Percentiles rank a stretch among this genome's conserved stretches.
Evolutionary conservation across 2,329 filamentous ascomycete genomes (phyloP).

Genomic region (Pseudogymnoascus sp.): DNA sequence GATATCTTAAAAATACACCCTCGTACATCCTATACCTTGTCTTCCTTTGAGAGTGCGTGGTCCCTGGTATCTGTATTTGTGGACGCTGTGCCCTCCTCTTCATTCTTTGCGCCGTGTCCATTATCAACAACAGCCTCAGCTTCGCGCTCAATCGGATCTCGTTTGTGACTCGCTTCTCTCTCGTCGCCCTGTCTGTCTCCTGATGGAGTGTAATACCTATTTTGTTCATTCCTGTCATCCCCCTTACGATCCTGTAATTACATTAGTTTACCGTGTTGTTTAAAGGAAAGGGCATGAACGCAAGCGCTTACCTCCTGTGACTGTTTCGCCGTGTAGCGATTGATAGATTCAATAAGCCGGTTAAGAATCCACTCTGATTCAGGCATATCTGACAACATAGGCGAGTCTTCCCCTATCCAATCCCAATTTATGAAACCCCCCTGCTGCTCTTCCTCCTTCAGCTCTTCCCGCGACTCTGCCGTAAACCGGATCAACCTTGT

Average conservation of each 20-base stretch:
- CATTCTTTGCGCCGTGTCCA: neutral
- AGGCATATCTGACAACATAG: constrained; percentile 51
- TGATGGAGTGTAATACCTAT: constrained; percentile 2
- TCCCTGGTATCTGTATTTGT: neutral
- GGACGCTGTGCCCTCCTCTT: neutral
- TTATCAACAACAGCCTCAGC: neutral
- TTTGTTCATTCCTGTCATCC: neutral
- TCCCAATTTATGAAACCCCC: constrained; percentile 58
- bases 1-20: neutral
- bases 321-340: constrained; percentile 29
- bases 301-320: constrained; percentile 17
- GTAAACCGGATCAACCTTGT: constrained; percentile 53
- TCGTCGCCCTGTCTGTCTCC: neutral
- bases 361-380: constrained; percentile 62
- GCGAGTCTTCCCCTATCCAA: constrained; percentile 62
- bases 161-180: neutral
- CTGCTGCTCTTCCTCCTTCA: constrained; percentile 40
- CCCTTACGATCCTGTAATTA: neutral
- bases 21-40: neutral
- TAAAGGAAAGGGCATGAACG: neutral
- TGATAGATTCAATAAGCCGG: constrained; percentile 54
- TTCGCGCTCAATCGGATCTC: neutral
- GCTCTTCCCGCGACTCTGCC: constrained; percentile 25
- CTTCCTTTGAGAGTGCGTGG: neutral
- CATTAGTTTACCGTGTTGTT: neutral